Percentiles rank a stretch among this genome's conserved stretches.
These are phyloP conservation scores for Fragilaria crotonensis DNA, from an alignment of 108 stramenopile genomes.

Conservation along the genomic window DNA sequence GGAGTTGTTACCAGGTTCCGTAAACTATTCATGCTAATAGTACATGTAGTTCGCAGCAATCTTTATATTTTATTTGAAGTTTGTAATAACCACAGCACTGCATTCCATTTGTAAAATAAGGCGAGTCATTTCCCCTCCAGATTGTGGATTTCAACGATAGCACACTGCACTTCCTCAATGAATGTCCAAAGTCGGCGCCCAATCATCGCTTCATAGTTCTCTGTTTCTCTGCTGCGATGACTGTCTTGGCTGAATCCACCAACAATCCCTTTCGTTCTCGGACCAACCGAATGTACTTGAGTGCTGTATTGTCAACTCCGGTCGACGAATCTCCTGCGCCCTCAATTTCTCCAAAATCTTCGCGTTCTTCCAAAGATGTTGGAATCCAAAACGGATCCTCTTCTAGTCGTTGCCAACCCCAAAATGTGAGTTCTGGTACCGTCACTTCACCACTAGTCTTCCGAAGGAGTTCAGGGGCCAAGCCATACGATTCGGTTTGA, in stretches of 20 bases:
- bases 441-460: slow-evolving; percentile 86
- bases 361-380: slow-evolving; percentile 82
- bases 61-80: no score
- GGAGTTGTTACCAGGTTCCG: no score
- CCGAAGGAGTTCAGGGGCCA: slow-evolving; percentile 74
- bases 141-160: no score
- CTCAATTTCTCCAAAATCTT: slow-evolving; percentile 82
- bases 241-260: slow-evolving; percentile 80
- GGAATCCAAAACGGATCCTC: slow-evolving; percentile 95
- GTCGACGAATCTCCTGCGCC: slow-evolving; percentile 74
- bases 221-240: slow-evolving; percentile 88
- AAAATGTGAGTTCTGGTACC: slow-evolving; percentile 81
- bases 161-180: no score
- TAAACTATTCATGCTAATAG: no score
- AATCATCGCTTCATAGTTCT: slow-evolving; percentile 77
- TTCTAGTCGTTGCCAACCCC: slow-evolving; percentile 75
- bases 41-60: no score
- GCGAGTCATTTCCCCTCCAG: no score
- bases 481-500: slow-evolving; percentile 82
- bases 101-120: no score
- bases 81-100: no score
- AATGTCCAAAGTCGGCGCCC: no score
- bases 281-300: slow-evolving; percentile 76
- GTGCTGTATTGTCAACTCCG: slow-evolving; percentile 76
- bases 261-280: slow-evolving; percentile 78